These are phyloP conservation scores for Chlorella sp. DNA, from an alignment of 139 green algal species.

Conservation along the genomic window DNA sequence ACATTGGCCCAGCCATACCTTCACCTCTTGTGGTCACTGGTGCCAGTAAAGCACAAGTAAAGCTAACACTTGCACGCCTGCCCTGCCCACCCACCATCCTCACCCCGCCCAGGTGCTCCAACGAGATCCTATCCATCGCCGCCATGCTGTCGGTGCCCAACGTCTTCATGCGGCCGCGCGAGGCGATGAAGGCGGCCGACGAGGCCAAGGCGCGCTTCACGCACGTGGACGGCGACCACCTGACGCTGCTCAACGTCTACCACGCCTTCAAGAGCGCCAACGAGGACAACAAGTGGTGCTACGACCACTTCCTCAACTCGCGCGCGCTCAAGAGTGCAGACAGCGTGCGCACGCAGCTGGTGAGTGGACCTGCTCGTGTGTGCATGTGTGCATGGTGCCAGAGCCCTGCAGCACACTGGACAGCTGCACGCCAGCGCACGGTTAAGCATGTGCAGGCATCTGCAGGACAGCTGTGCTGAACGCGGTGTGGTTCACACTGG, in stretches of 20 bases:
- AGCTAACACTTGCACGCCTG: too few relatives aligned
- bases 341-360: slow-evolving; percentile 90
- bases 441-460: too few relatives aligned
- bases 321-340: slow-evolving; percentile 89
- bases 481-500: too few relatives aligned
- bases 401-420: too few relatives aligned
- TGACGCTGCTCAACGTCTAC: slow-evolving; percentile 98
- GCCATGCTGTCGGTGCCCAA: slow-evolving; percentile 95
- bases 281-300: slow-evolving; percentile 85
- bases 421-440: too few relatives aligned
- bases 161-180: slow-evolving; percentile 88
- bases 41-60: neutral
- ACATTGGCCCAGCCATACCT: slow-evolving; percentile 14
- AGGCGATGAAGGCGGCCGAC: slow-evolving; percentile 85
- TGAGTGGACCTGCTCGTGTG: slow-evolving; percentile 20
- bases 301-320: slow-evolving; percentile 94
- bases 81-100: too few relatives aligned
- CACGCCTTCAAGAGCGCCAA: slow-evolving; percentile 94
- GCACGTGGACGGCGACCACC: slow-evolving; percentile 95
- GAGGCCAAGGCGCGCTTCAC: slow-evolving; percentile 93
- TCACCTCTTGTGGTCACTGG: neutral
- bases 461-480: too few relatives aligned
- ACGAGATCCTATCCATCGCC: slow-evolving; percentile 94
- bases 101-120: slow-evolving; percentile 85
- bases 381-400: neutral